These are phyloP conservation scores for Solanum pinnatisectum DNA, from an alignment of 257 asterid genomes.

Conservation along the genomic window DNA sequence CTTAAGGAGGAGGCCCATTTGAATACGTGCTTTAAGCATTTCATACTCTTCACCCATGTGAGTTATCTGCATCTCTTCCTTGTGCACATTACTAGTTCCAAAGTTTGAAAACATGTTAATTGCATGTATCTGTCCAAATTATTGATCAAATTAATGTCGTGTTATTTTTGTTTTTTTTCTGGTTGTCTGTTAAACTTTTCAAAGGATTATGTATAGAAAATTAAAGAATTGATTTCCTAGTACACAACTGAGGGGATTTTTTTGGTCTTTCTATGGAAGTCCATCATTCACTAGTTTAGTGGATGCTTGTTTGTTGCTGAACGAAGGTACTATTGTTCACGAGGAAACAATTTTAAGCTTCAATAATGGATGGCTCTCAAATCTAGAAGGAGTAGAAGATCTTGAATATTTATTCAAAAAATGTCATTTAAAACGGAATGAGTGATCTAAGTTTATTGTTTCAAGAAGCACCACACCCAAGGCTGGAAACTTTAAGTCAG, in stretches of 20 bases:
- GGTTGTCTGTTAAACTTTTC: not conserved
- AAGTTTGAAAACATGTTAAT: not conserved
- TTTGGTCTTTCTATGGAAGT: not conserved
- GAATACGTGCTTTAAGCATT: conserved; percentile 80
- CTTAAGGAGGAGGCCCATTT: conserved; percentile 83
- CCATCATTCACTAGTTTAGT: not conserved
- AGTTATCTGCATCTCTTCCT: conserved; percentile 13
- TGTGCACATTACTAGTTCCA: not conserved
- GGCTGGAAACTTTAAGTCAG: not conserved
- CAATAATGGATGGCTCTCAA: not conserved
- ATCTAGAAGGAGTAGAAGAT: not conserved
- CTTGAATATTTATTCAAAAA: not conserved
- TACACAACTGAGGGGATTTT: not conserved
- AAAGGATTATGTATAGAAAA: not conserved
- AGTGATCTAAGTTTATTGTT: not conserved
- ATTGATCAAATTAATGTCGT: not conserved
- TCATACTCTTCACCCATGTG: conserved; percentile 64
- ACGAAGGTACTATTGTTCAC: not conserved
- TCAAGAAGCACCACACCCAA: not conserved
- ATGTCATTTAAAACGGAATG: not conserved
- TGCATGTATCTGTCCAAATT: not conserved
- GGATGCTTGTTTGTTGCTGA: not conserved
- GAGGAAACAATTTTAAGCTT: not conserved
- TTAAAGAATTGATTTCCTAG: not conserved
- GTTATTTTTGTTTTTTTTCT: not conserved